These are phyloP conservation scores for Erodium texanum DNA, from an alignment of 441 rosid genomes.

Conservation along the genomic window DNA sequence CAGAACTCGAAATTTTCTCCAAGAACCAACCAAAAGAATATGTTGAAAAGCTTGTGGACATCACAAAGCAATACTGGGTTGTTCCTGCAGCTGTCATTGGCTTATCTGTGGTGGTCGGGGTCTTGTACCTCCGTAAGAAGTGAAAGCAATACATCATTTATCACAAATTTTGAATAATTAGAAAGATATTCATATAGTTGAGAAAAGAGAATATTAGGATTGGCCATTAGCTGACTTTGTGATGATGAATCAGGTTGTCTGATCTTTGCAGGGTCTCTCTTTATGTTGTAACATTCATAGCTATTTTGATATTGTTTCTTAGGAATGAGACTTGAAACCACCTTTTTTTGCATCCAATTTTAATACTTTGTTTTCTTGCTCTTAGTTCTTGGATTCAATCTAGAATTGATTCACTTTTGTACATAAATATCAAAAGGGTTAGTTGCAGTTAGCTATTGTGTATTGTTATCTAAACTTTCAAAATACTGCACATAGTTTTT, in stretches of 20 bases:
- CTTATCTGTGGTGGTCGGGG: conserved; percentile 51
- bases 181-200: conserved; percentile 10
- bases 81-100: conserved; percentile 50
- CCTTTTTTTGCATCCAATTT: too few species aligned
- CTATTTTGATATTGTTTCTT: not conserved
- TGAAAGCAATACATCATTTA: conserved; percentile 20
- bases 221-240: too few species aligned
- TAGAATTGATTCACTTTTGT: not conserved
- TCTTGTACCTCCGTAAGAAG: conserved; percentile 55
- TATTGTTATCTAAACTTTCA: too few species aligned
- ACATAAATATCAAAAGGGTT: too few species aligned
- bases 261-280: not conserved
- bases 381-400: not conserved
- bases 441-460: too few species aligned
- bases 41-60: conserved; percentile 34
- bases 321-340: not conserved
- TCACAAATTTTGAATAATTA: conserved; percentile 23
- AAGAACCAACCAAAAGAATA: conserved; percentile 13
- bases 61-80: conserved; percentile 65
- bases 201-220: conserved; percentile 1
- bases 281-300: not conserved
- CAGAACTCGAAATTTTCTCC: conserved; percentile 47
- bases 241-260: too few species aligned
- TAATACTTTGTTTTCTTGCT: not conserved
- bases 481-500: too few species aligned